A percentile compares a stretch with the other conserved stretches of the same genome.
Conservation (phyloP, 2,329 filamentous ascomycete species). For the Endothia cerciana region DNA sequence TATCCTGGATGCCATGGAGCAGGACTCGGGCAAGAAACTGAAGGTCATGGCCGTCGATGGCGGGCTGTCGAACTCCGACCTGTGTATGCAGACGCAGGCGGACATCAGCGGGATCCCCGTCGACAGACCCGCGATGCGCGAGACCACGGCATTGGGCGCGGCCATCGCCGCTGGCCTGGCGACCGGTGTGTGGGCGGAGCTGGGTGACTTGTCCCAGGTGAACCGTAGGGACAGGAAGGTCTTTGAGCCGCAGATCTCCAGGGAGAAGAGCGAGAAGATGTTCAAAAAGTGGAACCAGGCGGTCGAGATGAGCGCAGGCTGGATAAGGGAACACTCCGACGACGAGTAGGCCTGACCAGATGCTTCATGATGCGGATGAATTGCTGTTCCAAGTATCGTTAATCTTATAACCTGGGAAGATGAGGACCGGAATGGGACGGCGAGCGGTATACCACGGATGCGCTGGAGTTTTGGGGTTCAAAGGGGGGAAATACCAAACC, state of each 20-base stretch:
- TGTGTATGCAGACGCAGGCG: slow-evolving; percentile 91
- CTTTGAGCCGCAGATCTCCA: slow-evolving; percentile 69
- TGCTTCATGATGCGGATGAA: neutral
- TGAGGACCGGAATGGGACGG: neutral
- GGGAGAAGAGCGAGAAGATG: slow-evolving; percentile 45
- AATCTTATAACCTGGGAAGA: neutral
- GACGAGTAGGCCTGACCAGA: neutral
- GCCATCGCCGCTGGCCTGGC: slow-evolving; percentile 90
- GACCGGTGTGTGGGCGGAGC: slow-evolving; percentile 74
- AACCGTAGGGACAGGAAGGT: slow-evolving; percentile 70
- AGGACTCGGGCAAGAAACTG: slow-evolving; percentile 78
- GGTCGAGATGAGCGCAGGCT: slow-evolving; percentile 62
- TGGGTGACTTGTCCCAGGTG: slow-evolving; percentile 74
- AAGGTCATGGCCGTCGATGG: slow-evolving; percentile 81
- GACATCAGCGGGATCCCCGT: slow-evolving; percentile 83
- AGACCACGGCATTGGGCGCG: slow-evolving; percentile 86
- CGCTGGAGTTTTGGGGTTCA: slow-evolving; percentile 18
- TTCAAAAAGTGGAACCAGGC: slow-evolving; percentile 60
- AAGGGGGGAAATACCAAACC: slow-evolving; percentile 19
- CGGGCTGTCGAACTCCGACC: slow-evolving; percentile 84
- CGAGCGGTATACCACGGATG: slow-evolving; percentile 17
- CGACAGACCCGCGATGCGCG: slow-evolving; percentile 83
- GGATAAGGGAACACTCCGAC: slow-evolving; percentile 44
- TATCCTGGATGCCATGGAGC: slow-evolving; percentile 89
- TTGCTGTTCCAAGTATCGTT: neutral